Base-by-base conservation (phyloP, 169 alveolate species). In the Plasmodium gonderi region DNA sequence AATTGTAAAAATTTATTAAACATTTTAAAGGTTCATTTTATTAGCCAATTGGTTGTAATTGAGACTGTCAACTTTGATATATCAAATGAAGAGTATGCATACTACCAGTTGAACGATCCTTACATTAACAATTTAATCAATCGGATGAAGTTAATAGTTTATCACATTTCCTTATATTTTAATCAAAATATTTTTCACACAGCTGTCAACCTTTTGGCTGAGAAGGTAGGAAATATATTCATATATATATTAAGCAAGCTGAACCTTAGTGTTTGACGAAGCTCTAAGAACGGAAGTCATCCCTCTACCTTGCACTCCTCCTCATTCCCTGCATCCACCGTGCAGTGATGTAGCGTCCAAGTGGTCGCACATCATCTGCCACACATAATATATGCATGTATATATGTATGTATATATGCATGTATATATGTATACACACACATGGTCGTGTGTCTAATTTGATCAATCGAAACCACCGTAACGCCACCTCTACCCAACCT, bases 51-150 rank as follows among this genome's bases (percentile, higher is more conserved):
- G 47, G 79, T 87, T 14, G 23, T 87, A 60, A 87, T 87, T 9
- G 93, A 87, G 44, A 40, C 45, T n/a, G 79, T 87, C 31, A 87
- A 76, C 44, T 87, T 87, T 76, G 89, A 87, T 31, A 87, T 87
- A n/a, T 29, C 93, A 33, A 47, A 44, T 42, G 93, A 87, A 23
- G 85, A 87, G 45, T 87, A 87, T 47, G 67, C 93, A 9, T 87
- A 76, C 40, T 87, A 87, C 29, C 93, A 87, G 51, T 47, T 87
- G n/a, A 87, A 87, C 67, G 93, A 87, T 14, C 93, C 93, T 1
- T 87, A 87, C 65, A 87, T 87, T 54, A 36, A 75, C 44, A 78
- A 67, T 36, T 76, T 87, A 78, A 78, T 76, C 14, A 77, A 23
- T 49, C 60, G 69, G 9, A 87, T 87, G 44, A 87, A 87, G 47